phyloP scores from a whole-genome alignment of 2,329 filamentous ascomycete species.

The Fusarium stilboides region DNA sequence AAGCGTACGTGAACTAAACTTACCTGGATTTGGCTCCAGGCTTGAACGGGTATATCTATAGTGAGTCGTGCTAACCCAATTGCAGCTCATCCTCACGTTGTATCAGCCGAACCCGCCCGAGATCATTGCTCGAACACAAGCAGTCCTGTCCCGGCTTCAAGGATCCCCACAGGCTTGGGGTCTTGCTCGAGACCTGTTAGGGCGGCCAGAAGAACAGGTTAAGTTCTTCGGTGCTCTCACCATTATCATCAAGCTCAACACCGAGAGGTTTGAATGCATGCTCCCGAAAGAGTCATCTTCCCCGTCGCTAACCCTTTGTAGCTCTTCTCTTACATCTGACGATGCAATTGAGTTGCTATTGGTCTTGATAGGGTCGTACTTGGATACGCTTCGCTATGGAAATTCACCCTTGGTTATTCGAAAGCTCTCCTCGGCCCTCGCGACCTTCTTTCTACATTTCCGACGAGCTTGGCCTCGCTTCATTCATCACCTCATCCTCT shows the following conservation, averaged over 20 bases:
- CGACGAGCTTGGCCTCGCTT: conserved; percentile 77
- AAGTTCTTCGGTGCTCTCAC: conserved; percentile 95
- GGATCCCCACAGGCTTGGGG: conserved; percentile 87
- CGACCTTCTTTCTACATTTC: conserved; percentile 82
- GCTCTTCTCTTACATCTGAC: conserved; percentile 67
- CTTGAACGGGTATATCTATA: neutral
- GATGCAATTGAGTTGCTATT: conserved; percentile 72
- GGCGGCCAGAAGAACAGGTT: conserved; percentile 78
- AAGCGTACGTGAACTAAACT: conserved; percentile 26
- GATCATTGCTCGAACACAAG: conserved; percentile 71
- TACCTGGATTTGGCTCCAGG: neutral
- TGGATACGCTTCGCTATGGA: conserved; percentile 66
- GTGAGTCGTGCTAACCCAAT: conserved; percentile 27
- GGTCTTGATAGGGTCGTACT: conserved; percentile 74
- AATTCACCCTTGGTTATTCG: conserved; percentile 74
- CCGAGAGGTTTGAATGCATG: conserved; percentile 76
- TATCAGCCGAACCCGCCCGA: conserved; percentile 68
- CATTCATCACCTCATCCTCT: conserved; percentile 72
- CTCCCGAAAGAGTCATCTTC: too few relatives aligned
- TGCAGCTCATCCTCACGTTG: conserved; percentile 65
- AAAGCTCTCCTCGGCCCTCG: conserved; percentile 84
- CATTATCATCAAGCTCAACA: conserved; percentile 94
- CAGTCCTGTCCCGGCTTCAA: conserved; percentile 84
- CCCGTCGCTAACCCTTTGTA: conserved; percentile 41
- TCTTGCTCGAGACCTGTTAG: conserved; percentile 82